Base-by-base conservation (phyloP, 352 stramenopile genomes). In the Elongisporangium undulatum region DNA sequence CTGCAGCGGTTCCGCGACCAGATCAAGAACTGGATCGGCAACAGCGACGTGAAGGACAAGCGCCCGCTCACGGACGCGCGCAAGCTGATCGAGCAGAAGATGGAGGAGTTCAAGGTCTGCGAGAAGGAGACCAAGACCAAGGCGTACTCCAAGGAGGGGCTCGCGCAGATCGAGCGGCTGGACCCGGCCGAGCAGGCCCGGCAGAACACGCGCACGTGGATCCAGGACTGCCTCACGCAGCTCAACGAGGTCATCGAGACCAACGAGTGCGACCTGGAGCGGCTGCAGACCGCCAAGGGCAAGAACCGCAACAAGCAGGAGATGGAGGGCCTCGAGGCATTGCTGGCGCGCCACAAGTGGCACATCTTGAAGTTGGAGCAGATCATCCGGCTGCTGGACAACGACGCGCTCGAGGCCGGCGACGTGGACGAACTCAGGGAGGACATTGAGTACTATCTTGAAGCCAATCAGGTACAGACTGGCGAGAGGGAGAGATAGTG, bases 111-210 rank as follows among this genome's bases (percentile, higher is more conserved):
- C 73, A 99, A 99, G 68, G 89, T 99, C 49, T 99, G 95, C 64
- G 97, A 99, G 82, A 99, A 99, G 63, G 97, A 99, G 79, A 99
- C 96, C 12, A 99, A 99, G 76, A 99, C 97, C n/a, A 99, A 99
- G 71, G 97, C 97, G 6, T 99, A 99, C 72, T 98, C 87, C 26
- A 99, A 99, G 62, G 97, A 99, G 67, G 97, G 97, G 4, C 72
- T 99, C 41, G 95, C 95, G 12, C 85, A 98, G 67, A 82, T 94
- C 22, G 94, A 98, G 51, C 86, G 93, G 17, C 73, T 99, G 24
- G 89, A 97, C 77, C 92, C 94, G 8, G 81, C 89, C 51, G 89
- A 97, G 60, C 79, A 89, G 29, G 86, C 85, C 8, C 73, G 82
- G 15, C 84, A 94, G 61, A 81, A 94, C 62, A 94, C 79, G 53